Evolutionary conservation across 2,329 filamentous ascomycete species (phyloP), one percentile per base, ranked within the genome.

Genomic region (Rhynchosporium graminicola): DNA sequence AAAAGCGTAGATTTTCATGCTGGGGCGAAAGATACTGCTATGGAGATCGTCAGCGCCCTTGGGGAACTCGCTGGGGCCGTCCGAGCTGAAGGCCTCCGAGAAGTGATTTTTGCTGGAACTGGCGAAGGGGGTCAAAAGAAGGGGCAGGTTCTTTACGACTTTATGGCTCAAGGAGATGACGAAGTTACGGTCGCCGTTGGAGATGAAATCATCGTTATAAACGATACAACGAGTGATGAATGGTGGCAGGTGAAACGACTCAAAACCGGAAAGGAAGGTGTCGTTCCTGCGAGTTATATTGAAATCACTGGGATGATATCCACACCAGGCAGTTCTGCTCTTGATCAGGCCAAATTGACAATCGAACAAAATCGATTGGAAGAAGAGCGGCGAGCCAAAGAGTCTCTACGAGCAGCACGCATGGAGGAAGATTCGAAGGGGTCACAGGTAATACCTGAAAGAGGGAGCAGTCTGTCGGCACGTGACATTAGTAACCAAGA

Each of bases 1-100:
- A 97, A 94, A 79, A 97, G 92, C 75, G 82, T 97, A 62, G 95
- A 99, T 77, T 96, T 99, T 69, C 95, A 99, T 75, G 96, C 95
- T 20, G 95, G 95, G 48, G 92, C 93, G 51, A 99, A 98, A 77
- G 95, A 98, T 76, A 97, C 94, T 5, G 95, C 95, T 6, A 87
- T 93, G 68, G 94, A 98, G 76, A 98, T 99, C 72, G 91, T 97
- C 38, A 83, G 86, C 62, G 89, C 90, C 57, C 82, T 99, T 43
- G 92, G 93, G 59, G 95, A 99, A 74, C 83, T 99, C 65, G 88
- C 93, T 15, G 95, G 94, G 42, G 92, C 90, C 42, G 87, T 90
- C 50, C 87, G 88, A 68, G 92, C 91, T n/a, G 91, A 91, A 73
- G 87, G 90, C 4, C 78, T 99, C 56, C 84, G 88, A 43, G 95